Evolutionary conservation across 2,329 filamentous ascomycete species (phyloP).

Genomic region (Fusarium palustre): DNA sequence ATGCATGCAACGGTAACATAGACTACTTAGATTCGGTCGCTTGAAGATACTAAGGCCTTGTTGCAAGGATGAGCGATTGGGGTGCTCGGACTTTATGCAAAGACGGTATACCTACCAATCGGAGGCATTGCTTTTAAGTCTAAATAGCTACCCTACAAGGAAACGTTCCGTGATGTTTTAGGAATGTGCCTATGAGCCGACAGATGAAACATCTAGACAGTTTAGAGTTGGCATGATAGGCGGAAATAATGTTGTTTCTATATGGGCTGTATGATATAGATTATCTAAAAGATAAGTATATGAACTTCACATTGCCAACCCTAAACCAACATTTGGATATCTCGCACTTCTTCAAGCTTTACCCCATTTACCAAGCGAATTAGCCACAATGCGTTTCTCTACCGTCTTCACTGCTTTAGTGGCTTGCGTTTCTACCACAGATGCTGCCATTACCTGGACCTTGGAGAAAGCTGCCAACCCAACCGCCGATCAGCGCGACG

Average conservation of each 20-base stretch:
- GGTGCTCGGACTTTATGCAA: background rate
- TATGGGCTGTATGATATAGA: conserved; percentile 9
- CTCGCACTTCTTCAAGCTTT: no score
- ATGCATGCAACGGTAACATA: background rate
- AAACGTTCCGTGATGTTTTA: conserved; percentile 20
- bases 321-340: background rate
- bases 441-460: conserved; percentile 55
- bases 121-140: background rate
- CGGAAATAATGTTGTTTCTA: conserved; percentile 14
- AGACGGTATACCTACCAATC: conserved; percentile 10
- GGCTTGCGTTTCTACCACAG: conserved; percentile 49
- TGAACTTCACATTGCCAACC: background rate
- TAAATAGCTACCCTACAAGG: conserved; percentile 8
- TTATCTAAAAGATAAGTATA: background rate
- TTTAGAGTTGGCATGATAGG: conserved; percentile 9
- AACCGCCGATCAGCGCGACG: conserved; percentile 56
- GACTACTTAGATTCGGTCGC: conserved; percentile 3
- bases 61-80: background rate
- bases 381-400: conserved; percentile 51
- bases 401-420: conserved; percentile 44
- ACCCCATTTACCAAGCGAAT: background rate
- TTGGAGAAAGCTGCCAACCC: conserved; percentile 55
- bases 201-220: conserved; percentile 18
- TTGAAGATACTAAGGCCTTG: background rate
- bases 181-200: conserved; percentile 13